Percentiles rank a stretch among this genome's conserved stretches.
These are phyloP conservation scores for Pouteria campechiana DNA, from an alignment of 179 eudicot species.

Conservation along the genomic window DNA sequence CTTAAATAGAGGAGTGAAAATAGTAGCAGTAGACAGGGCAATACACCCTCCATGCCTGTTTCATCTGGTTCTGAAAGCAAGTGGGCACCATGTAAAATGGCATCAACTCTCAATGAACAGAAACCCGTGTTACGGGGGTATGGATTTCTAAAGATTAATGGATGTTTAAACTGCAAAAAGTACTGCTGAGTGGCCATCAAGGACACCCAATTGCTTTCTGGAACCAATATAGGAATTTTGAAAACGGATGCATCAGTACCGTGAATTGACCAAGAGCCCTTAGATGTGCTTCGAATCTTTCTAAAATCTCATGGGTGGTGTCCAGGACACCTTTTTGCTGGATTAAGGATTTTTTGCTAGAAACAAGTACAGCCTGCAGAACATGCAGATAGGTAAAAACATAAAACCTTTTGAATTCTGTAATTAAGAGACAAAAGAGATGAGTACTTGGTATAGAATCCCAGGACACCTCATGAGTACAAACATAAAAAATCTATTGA, in stretches of 20 bases:
- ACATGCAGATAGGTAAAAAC: background rate
- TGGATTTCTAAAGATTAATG: too few relatives aligned
- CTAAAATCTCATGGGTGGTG: slow-evolving; percentile 76
- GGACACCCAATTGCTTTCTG: too few relatives aligned
- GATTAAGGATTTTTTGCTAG: slow-evolving; percentile 70
- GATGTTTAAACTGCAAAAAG: too few relatives aligned
- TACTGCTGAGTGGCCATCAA: too few relatives aligned
- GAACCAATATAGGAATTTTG: too few relatives aligned
- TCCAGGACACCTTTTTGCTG: slow-evolving; percentile 63
- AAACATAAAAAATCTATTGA: background rate
- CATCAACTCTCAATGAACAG: too few relatives aligned
- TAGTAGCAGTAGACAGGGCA: too few relatives aligned
- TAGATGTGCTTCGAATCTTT: slow-evolving; percentile 91
- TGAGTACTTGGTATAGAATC: background rate
- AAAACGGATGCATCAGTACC: slow-evolving; percentile 19
- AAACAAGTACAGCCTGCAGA: slow-evolving; percentile 85
- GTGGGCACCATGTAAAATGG: too few relatives aligned
- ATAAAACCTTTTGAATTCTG: background rate
- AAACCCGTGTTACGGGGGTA: too few relatives aligned
- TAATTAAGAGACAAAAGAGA: background rate
- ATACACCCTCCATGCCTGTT: too few relatives aligned
- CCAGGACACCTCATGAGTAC: background rate
- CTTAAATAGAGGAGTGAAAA: background rate
- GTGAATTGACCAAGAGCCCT: slow-evolving; percentile 72
- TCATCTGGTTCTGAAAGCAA: too few relatives aligned